Conservation (phyloP, 176 grass and related monocot genomes). For the Eleusine indica region DNA sequence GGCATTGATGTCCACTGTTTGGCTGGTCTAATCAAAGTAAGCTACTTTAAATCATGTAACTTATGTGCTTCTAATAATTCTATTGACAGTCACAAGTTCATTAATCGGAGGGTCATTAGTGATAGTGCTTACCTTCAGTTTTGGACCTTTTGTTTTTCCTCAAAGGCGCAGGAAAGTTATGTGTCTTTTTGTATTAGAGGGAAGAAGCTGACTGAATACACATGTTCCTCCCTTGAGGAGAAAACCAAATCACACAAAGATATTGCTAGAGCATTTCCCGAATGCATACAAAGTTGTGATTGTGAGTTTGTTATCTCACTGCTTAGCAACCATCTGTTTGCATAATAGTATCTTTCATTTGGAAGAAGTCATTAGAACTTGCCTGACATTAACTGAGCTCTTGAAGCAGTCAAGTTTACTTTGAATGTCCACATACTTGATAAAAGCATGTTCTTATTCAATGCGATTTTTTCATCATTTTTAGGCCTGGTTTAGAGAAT, state of each 20-base stretch:
- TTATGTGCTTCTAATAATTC: conserved; percentile 11
- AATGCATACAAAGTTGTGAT: not conserved
- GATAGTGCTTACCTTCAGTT: not conserved
- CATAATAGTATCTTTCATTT: conserved; percentile 30
- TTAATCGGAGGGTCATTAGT: not conserved
- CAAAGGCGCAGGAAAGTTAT: not conserved
- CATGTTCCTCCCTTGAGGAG: not conserved
- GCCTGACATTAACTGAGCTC: conserved; percentile 4
- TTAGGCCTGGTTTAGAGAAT: conserved; percentile 85
- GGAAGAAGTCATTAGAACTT: conserved; percentile 7
- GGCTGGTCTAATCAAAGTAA: conserved; percentile 81
- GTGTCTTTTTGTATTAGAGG: not conserved
- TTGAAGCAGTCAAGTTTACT: conserved; percentile 1
- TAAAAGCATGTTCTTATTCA: conserved; percentile 21
- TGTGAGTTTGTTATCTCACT: not conserved
- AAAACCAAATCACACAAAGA: conserved; percentile 13
- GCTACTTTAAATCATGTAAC: conserved; percentile 5
- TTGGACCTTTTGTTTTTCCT: not conserved
- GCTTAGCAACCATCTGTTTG: conserved; percentile 18
- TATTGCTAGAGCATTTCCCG: not conserved
- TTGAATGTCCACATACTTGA: not conserved
- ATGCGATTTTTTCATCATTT: conserved; percentile 12
- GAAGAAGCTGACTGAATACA: not conserved
- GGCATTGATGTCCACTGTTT: conserved; percentile 83
- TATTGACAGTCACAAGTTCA: not conserved